Conservation (phyloP, 2,329 filamentous ascomycete genomes). For the Paraconiothyrium sp. region DNA sequence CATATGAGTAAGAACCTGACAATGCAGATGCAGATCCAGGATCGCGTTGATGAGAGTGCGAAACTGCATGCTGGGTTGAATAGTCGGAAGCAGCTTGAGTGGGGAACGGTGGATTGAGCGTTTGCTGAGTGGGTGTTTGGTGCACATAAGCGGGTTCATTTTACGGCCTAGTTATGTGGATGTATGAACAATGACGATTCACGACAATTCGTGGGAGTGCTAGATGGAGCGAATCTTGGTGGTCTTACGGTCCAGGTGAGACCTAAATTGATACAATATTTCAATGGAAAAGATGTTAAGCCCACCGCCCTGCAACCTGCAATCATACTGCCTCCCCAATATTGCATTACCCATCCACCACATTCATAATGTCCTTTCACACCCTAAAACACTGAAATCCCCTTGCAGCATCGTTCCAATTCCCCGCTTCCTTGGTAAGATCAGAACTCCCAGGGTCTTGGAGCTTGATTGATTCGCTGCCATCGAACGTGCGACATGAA, state of each 20-base stretch:
- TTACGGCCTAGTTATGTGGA: too few species aligned
- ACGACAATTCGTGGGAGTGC: too few species aligned
- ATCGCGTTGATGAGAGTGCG: conserved; percentile 43
- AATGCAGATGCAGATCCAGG: conserved; percentile 41
- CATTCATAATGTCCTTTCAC: background rate
- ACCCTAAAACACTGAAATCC: conserved; percentile 16
- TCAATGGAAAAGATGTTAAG: too few species aligned
- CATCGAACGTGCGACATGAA: conserved; percentile 24
- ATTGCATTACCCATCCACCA: background rate
- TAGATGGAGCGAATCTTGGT: too few species aligned
- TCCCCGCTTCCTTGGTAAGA: conserved; percentile 27
- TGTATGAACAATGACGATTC: too few species aligned
- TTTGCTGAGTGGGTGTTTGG: background rate
- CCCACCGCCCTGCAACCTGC: too few species aligned
- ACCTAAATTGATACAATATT: too few species aligned
- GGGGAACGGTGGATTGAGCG: conserved; percentile 41
- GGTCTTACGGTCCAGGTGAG: too few species aligned
- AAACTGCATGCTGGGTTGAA: conserved; percentile 41
- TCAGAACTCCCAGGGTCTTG: conserved; percentile 27
- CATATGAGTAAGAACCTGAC: conserved; percentile 44
- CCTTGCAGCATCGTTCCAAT: conserved; percentile 31
- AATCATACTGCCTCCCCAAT: too few species aligned
- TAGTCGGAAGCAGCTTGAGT: conserved; percentile 43
- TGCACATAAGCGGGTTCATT: background rate
- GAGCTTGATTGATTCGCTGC: conserved; percentile 21